Conservation (phyloP, 306 rosid genomes). For the Sindora glabra region DNA sequence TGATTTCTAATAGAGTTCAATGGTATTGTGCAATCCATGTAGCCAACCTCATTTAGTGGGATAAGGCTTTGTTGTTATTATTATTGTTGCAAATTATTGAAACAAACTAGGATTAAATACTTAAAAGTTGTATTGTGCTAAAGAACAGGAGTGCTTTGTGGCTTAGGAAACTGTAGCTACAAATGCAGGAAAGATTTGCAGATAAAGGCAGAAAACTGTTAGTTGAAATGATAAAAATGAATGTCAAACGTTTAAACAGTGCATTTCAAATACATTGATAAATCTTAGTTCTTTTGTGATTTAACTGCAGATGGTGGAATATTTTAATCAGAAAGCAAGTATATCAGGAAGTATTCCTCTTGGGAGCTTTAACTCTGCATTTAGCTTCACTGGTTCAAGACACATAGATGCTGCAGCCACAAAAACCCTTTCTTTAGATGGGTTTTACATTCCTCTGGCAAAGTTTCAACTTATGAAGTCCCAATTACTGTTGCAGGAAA, state of each 20-base stretch:
- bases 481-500: conserved; percentile 47
- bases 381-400: conserved; percentile 86
- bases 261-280: neutral
- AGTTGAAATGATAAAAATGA: neutral
- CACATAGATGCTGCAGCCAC: conserved; percentile 53
- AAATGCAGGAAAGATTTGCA: neutral
- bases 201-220: neutral
- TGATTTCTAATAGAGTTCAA: no score
- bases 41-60: no score
- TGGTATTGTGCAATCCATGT: no score
- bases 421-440: conserved; percentile 67
- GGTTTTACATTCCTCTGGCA: conserved; percentile 69
- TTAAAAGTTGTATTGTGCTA: neutral
- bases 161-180: neutral
- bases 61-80: no score
- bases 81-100: no score
- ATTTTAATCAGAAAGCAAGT: conserved; percentile 60
- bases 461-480: conserved; percentile 54
- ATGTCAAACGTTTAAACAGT: neutral
- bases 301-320: conserved; percentile 78
- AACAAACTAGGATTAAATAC: no score
- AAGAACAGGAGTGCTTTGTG: neutral
- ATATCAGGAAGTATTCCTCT: conserved; percentile 56
- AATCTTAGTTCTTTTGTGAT: conserved; percentile 16
- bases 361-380: conserved; percentile 80